These are phyloP conservation scores for Spathaspora gorwiae DNA, from an alignment of 805 yeast species.

Conservation along the genomic window DNA sequence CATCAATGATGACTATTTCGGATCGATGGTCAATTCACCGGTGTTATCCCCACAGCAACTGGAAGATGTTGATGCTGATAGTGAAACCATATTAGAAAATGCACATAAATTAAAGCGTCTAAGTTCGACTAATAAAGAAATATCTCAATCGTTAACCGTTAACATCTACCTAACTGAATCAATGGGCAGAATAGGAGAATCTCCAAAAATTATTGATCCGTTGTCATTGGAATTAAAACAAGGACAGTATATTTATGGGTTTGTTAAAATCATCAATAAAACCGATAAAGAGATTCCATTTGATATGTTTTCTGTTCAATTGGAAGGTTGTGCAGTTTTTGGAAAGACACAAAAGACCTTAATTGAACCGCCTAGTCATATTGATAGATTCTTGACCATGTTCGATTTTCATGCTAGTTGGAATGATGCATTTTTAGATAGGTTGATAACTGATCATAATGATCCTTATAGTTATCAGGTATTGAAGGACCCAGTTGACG, in stretches of 20 bases:
- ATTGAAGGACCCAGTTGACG: conserved; percentile 28
- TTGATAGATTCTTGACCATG: conserved; percentile 32
- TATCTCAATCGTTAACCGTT: conserved; percentile 22
- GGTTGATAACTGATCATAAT: conserved; percentile 26
- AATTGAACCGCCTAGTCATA: conserved; percentile 15
- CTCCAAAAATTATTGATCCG: conserved; percentile 28
- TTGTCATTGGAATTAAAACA: conserved; percentile 28
- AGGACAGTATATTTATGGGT: conserved; percentile 36
- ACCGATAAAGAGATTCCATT: conserved; percentile 27
- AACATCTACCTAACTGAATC: conserved; percentile 30
- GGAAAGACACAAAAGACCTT: conserved; percentile 16
- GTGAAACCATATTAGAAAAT: conserved; percentile 33
- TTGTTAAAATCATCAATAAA: conserved; percentile 26
- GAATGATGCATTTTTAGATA: conserved; percentile 30
- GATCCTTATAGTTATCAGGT: conserved; percentile 20
- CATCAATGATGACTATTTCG: conserved; percentile 15
- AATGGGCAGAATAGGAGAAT: conserved; percentile 29
- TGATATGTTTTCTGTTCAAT: conserved; percentile 35
- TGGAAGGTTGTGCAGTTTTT: conserved; percentile 31
- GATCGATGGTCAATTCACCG: conserved; percentile 14
- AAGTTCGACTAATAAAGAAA: conserved; percentile 24
- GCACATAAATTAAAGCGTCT: conserved; percentile 29
- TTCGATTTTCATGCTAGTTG: conserved; percentile 40
- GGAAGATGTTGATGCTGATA: conserved; percentile 10
- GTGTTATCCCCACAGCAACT: not conserved